phyloP scores from a whole-genome alignment of 176 grass and related monocot genomes.

The Aegilops sharonensis region DNA sequence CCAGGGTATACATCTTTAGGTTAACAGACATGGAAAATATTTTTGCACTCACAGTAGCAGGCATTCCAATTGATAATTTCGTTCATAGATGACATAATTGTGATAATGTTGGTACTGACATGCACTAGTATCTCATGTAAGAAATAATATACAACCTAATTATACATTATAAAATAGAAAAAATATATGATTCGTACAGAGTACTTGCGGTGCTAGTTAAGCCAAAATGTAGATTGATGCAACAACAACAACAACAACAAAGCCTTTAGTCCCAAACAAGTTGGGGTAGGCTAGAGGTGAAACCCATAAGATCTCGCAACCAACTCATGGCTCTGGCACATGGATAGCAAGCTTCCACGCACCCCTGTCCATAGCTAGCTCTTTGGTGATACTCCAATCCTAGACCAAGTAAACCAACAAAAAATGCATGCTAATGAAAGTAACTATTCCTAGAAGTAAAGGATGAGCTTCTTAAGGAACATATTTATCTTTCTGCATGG shows the following conservation, averaged over 20 bases:
- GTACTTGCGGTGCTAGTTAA: neutral
- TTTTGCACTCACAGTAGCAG: too few species aligned
- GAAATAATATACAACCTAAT: neutral
- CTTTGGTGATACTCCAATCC: too few species aligned
- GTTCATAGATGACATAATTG: neutral
- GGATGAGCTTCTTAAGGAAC: neutral
- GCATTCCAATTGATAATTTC: too few species aligned
- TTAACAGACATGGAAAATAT: too few species aligned
- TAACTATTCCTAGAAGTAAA: slow-evolving; percentile 4
- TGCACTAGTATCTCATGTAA: neutral
- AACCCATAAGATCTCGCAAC: too few species aligned
- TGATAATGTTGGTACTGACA: neutral
- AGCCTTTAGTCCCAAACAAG: too few species aligned
- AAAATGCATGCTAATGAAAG: slow-evolving; percentile 1
- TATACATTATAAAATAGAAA: neutral
- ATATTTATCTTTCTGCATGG: slow-evolving; percentile 2
- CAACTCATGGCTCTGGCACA: too few species aligned
- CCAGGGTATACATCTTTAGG: neutral
- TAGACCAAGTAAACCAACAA: too few species aligned
- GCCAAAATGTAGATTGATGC: neutral
- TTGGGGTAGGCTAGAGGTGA: too few species aligned
- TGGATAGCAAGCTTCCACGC: too few species aligned
- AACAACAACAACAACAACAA: too few species aligned
- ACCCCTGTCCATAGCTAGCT: too few species aligned
- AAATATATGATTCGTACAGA: neutral